These are phyloP conservation scores for Usnea hakonensis DNA, from an alignment of 495 filamentous ascomycete species.

Conservation along the genomic window DNA sequence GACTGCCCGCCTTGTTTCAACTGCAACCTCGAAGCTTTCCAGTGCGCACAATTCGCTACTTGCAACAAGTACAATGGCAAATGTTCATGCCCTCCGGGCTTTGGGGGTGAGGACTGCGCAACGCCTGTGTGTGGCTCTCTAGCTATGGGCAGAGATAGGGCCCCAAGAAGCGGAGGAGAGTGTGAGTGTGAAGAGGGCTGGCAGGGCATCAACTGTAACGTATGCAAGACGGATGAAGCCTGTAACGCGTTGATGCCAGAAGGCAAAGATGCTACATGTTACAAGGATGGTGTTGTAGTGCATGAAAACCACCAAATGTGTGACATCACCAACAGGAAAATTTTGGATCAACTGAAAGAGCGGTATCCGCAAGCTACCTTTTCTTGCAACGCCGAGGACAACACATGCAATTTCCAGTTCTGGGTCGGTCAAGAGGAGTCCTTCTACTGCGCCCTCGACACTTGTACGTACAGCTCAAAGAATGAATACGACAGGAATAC, in stretches of 20 bases:
- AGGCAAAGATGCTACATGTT: slow-evolving; percentile 75
- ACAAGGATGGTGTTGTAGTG: slow-evolving; percentile 79
- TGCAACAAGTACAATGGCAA: slow-evolving; percentile 85
- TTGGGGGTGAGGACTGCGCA: slow-evolving; percentile 87
- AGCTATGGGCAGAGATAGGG: slow-evolving; percentile 64
- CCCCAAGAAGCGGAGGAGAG: slow-evolving; percentile 53
- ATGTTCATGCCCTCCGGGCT: slow-evolving; percentile 85
- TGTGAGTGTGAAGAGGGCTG: slow-evolving; percentile 92
- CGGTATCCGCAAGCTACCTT: slow-evolving; percentile 90
- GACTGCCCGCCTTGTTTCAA: slow-evolving; percentile 79
- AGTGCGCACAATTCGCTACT: slow-evolving; percentile 76
- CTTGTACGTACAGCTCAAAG: slow-evolving; percentile 63
- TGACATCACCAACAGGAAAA: slow-evolving; percentile 91
- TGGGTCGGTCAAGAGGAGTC: slow-evolving; percentile 93
- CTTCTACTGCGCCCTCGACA: slow-evolving; percentile 86
- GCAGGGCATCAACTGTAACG: slow-evolving; percentile 98
- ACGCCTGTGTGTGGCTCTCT: slow-evolving; percentile 85
- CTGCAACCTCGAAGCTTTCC: slow-evolving; percentile 87
- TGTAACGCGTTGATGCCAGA: slow-evolving; percentile 80
- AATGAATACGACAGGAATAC: slow-evolving; percentile 64
- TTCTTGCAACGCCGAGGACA: slow-evolving; percentile 65
- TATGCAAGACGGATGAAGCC: slow-evolving; percentile 73
- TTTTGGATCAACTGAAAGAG: slow-evolving; percentile 74
- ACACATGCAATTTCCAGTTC: slow-evolving; percentile 90
- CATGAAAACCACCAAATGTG: slow-evolving; percentile 97